Base-by-base conservation (phyloP, 2,329 filamentous ascomycete genomes). In the Setomelanomma holmii region DNA sequence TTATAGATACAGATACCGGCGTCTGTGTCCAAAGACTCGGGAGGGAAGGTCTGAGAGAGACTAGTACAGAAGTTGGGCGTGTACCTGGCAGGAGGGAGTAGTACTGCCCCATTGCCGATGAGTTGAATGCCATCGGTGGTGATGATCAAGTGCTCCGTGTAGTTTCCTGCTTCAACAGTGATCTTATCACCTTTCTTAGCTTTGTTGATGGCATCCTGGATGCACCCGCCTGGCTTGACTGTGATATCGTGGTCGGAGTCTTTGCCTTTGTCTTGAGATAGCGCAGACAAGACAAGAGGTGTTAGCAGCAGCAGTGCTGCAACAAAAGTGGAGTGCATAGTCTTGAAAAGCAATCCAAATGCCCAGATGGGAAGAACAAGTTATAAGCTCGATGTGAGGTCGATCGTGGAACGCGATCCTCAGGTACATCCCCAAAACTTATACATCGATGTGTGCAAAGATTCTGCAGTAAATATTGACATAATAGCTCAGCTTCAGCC, bases 1-100 rank as follows among this genome's bases (percentile, higher is more conserved):
- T 51, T 47, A 14, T 56, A 35, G 14, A 56, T 56, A n/a, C 56
- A 59, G 41, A 59, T 59, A 19, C 56, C 56, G 4, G 53, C 56
- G 24, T 55, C 46, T 4, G 47, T 48, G 12, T 43, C 27, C 24
- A 27, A 27, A 42, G 38, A 34, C 33, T 16, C 11, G 16, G 23
- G 38, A 21, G 43, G 39, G 30, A 24, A 24, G 22, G n/a, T 39
- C 21, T 49, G 30, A 17, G 45, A 27, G n/a, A 56, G 39, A 11
- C 53, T 50, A 5, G 45, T 52, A 24, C 56, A 60, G 21, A 35
- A 39, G 24, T 56, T 60, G 5, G 21, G 19, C n/a, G 11, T 42
- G 12, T 30, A 49, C 14, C 22, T 19, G 1, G n/a, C 8, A 1
- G 56, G 56, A 14, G 56, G 50, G 17, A 43, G 20, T 6, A 60